Conservation (phyloP, 2,329 filamentous ascomycete species). For the Trichoderma sp. region DNA sequence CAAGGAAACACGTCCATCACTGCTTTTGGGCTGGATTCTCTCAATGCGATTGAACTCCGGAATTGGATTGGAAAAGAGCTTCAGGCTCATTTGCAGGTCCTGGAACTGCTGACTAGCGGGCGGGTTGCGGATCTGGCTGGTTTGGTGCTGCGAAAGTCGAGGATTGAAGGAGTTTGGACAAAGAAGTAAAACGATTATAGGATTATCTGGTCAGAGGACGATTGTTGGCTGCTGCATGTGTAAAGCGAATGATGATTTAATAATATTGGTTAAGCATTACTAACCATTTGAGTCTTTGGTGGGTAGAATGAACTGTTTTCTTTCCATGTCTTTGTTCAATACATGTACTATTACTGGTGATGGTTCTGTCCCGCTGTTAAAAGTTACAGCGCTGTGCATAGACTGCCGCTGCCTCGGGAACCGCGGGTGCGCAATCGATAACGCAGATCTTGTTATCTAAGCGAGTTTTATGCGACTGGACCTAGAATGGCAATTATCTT, state of each 20-base stretch:
- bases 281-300: background rate
- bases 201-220: background rate
- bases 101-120: constrained; percentile 58
- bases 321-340: background rate
- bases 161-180: constrained; percentile 33
- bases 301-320: background rate
- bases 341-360: no score
- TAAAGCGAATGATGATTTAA: background rate
- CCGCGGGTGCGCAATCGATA: background rate
- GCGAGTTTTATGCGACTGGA: background rate
- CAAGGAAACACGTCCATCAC: constrained; percentile 34
- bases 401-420: background rate
- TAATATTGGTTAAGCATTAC: background rate
- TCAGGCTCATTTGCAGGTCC: constrained; percentile 52
- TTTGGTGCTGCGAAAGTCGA: constrained; percentile 37
- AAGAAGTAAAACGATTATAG: background rate
- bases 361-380: background rate
- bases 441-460: background rate
- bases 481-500: background rate
- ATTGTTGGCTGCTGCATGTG: background rate
- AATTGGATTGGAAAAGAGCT: constrained; percentile 55
- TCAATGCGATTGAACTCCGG: constrained; percentile 55
- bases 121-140: constrained; percentile 38
- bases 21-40: constrained; percentile 48
- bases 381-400: background rate